Base-by-base conservation (phyloP, 805 yeast genomes). In the Candida adriatica region DNA sequence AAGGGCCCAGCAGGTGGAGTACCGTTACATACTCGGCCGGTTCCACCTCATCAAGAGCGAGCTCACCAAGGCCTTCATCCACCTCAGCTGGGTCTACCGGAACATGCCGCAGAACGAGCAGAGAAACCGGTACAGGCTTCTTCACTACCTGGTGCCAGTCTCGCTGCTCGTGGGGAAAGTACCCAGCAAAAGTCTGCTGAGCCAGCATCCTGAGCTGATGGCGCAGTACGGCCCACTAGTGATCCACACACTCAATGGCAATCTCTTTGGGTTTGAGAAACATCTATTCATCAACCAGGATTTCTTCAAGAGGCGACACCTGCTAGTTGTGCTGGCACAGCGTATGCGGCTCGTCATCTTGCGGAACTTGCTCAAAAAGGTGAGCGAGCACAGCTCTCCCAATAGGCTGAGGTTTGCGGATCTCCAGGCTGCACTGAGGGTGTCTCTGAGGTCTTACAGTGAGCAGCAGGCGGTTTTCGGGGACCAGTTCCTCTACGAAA, bases 31-130 rank as follows among this genome's bases (percentile, higher is more conserved):
- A 28, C 53, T 75, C 27, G 76, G 76, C 0, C 64, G 67, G 33
- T 76, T 64, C 39, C 69, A 73, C 45, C 45, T 75, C 34, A 62
- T 70, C 10, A 78, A 76, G 36, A 64, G 68, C 35, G 70, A 68
- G 40, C 58, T 70, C 22, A 54, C 59, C 16, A 64, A 62, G 29
- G 63, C 75, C 3, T 72, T 54, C 39, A 46, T 51, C 21, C 77
- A 75, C 41, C 54, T 76, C 26, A 41, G 56, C 18, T 72, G 79
- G 61, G 62, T 38, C 37, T 58, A 54, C 48, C 64, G 51, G 0
- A 18, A 46, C 7, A 27, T 37, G 3, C 27, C 42, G 13, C 16
- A 26, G 11, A 18, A 31, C 20, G 40, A 41, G 16, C 14, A 18
- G 6, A n/a, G 5, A 1, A 50, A 50, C 17, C 22, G 33, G 25